Evolutionary conservation across 768 basidiomycete species (phyloP).

Genomic region (Naganishia antarctica): DNA sequence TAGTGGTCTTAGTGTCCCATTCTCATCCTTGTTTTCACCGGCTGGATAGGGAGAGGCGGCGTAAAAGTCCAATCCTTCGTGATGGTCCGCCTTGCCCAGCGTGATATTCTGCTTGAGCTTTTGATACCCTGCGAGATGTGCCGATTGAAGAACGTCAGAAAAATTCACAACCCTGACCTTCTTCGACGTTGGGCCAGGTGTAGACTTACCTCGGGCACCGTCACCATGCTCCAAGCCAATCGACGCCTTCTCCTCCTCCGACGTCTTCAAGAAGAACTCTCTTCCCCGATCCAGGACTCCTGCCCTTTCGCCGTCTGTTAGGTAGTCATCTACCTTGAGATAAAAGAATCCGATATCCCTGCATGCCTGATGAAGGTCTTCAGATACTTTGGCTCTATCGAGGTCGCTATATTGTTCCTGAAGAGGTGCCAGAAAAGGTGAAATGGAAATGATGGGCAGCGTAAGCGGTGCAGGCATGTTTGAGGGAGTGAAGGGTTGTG

Average conservation of each 20-base stretch:
- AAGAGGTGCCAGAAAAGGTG: slow-evolving; percentile 56
- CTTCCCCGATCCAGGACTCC: slow-evolving; percentile 63
- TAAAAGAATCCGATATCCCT: slow-evolving; percentile 85
- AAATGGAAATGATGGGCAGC: slow-evolving; percentile 70
- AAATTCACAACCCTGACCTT: background rate
- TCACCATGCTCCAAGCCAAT: slow-evolving; percentile 68
- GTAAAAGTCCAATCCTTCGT: slow-evolving; percentile 76
- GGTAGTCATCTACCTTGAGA: slow-evolving; percentile 48
- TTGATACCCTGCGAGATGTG: slow-evolving; percentile 61
- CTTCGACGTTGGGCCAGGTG: slow-evolving; percentile 4
- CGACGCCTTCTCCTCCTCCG: slow-evolving; percentile 69
- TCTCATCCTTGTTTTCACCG: background rate
- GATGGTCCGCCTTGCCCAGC: slow-evolving; percentile 65
- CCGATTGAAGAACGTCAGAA: background rate
- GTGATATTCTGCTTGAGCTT: slow-evolving; percentile 79
- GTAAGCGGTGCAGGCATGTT: slow-evolving; percentile 19
- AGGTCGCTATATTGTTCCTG: slow-evolving; percentile 36
- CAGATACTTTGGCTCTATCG: slow-evolving; percentile 48
- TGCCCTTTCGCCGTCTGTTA: slow-evolving; percentile 60
- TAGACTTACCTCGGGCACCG: slow-evolving; percentile 62
- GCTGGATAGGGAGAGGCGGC: slow-evolving; percentile 52
- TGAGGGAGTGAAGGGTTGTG: no score
- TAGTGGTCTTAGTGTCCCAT: background rate
- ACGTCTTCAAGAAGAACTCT: slow-evolving; percentile 65
- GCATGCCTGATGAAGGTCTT: slow-evolving; percentile 67